phyloP scores from a whole-genome alignment of 306 rosid genomes.

The Dryas drummondii region DNA sequence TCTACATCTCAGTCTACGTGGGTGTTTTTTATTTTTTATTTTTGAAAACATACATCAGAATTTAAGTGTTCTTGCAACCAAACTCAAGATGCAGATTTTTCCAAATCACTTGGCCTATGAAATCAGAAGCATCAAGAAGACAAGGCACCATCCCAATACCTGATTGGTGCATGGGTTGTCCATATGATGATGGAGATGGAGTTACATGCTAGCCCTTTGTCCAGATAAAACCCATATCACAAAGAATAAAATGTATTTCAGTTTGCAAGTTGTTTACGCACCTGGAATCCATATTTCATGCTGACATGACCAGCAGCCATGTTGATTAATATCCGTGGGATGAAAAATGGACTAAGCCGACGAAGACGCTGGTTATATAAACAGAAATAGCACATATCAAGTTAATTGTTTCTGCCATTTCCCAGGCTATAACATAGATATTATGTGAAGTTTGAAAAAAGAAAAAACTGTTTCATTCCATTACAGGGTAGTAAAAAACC shows the following conservation, averaged over 20 bases:
- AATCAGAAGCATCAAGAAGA: neutral
- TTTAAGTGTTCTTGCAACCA: neutral
- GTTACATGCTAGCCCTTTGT: conserved; percentile 8
- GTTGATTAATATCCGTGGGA: conserved; percentile 88
- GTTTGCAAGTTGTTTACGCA: conserved; percentile 27
- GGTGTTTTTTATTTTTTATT: neutral
- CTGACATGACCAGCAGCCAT: conserved; percentile 98
- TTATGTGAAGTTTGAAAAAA: conserved; percentile 10
- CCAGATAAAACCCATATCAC: neutral
- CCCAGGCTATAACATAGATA: conserved; percentile 16
- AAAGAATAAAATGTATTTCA: conserved; percentile 1
- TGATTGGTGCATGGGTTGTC: neutral
- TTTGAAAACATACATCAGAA: neutral
- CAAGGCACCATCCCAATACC: neutral
- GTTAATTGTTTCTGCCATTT: conserved; percentile 8
- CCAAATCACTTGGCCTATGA: neutral
- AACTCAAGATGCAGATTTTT: neutral
- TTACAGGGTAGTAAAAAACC: conserved; percentile 17
- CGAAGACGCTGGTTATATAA: conserved; percentile 60
- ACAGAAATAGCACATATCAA: conserved; percentile 2
- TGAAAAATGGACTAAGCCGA: conserved; percentile 95
- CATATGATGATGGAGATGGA: neutral
- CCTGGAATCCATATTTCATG: conserved; percentile 98
- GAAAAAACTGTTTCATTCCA: conserved; percentile 3
- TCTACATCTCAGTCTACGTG: neutral